Evolutionary conservation across 163 green algal genomes (phyloP), one percentile per base, ranked within the genome.

Genomic region (Prototheca wickerhamii): DNA sequence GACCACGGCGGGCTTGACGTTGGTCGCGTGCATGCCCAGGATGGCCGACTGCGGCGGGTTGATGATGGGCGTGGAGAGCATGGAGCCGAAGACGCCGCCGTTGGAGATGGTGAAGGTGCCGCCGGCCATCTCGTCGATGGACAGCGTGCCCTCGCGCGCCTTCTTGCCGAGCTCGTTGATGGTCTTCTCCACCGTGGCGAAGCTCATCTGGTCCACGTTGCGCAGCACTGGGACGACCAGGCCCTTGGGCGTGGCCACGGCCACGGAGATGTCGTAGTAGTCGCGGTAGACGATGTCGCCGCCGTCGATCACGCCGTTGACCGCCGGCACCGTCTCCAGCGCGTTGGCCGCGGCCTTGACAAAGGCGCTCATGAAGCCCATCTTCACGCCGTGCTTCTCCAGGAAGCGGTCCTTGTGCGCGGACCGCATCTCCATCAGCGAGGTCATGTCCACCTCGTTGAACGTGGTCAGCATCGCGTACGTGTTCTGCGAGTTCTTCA

Each of bases 51-150:
- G 86, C 2, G 94, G 94, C 18, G 91, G 90, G 77, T 80, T 99
- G 83, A 99, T 97, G 83, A 99, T 99, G 68, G 94, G 94, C 17
- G 92, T 98, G 67, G 77, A 90, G 49, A 98, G 80, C 69, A 99
- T 68, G 61, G 69, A 89, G 67, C 94, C 94, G 70, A 96, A 99
- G 29, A 98, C 91, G 61, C 94, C 94, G 28, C 94, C 94, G 71
- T 99, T 99, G 71, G 78, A 91, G 82, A 99, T 99, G 60, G 94
- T 99, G 82, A 99, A 99, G 46, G 94, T 99, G 66, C 94, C 94
- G 23, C 94, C 94, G 1, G 92, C 86, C 94, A 99, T 98, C 40
- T 99, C 94, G 59, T 98, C 94, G 44, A 99, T 97, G 59, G 77
- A 86, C 40, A 99, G 86, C 12, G 84, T 93, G 53, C 94, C 93